Evolutionary conservation across 2,329 filamentous ascomycete species (phyloP).

Genomic region (Pseudogymnoascus sp.): DNA sequence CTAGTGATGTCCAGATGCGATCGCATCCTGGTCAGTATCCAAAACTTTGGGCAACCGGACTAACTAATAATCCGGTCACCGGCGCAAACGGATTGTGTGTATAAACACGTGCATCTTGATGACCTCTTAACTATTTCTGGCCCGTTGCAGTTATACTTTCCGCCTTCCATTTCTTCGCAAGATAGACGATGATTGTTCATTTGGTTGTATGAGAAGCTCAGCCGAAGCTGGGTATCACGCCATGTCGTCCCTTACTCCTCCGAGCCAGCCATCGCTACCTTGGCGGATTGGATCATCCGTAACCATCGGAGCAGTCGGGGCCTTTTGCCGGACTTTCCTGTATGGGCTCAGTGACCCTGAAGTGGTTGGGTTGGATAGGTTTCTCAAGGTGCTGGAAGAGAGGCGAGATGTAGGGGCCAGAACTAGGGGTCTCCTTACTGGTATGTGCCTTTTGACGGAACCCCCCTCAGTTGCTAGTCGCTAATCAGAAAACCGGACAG

Average conservation of each 20-base stretch:
- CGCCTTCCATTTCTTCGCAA: background rate
- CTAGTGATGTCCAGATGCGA: background rate
- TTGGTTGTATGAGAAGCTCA: background rate
- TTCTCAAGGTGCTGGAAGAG: slow-evolving; percentile 68
- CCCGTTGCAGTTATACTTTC: background rate
- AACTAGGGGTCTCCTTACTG: slow-evolving; percentile 74
- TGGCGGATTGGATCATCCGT: slow-evolving; percentile 69
- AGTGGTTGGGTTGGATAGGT: slow-evolving; percentile 66
- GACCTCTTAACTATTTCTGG: background rate
- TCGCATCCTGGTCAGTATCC: background rate
- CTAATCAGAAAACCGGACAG: slow-evolving; percentile 36
- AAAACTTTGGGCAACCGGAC: background rate
- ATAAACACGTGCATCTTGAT: background rate
- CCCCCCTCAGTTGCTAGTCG: slow-evolving; percentile 11
- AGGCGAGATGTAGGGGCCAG: slow-evolving; percentile 60
- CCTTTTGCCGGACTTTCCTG: slow-evolving; percentile 67
- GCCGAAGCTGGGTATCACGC: background rate
- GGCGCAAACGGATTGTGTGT: background rate
- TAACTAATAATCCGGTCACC: background rate
- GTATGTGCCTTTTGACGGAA: slow-evolving; percentile 38
- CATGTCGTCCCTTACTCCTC: slow-evolving; percentile 6
- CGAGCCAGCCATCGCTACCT: slow-evolving; percentile 48
- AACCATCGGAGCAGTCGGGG: slow-evolving; percentile 66
- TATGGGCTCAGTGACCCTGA: slow-evolving; percentile 68
- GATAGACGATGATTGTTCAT: background rate